Evolutionary conservation across 2,329 filamentous ascomycete genomes (phyloP).

Genomic region (Pyrenochaeta sp.): DNA sequence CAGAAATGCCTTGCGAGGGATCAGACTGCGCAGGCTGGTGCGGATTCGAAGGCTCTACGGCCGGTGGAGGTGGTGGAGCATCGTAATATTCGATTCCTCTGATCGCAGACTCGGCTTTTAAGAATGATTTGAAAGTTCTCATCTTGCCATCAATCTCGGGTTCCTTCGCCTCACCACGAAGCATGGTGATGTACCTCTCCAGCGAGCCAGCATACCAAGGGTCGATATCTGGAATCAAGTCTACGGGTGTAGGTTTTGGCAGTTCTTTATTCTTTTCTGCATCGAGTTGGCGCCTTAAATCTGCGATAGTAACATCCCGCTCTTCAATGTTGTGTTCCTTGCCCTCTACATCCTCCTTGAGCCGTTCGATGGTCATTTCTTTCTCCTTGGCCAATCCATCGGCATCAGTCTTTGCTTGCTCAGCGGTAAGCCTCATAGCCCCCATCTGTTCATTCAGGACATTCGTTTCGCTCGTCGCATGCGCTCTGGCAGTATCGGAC

Average conservation of each 20-base stretch:
- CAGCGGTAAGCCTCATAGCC: conserved; percentile 22
- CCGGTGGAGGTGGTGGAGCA: conserved; percentile 25
- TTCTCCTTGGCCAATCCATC: conserved; percentile 39
- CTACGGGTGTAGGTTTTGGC: conserved; percentile 35
- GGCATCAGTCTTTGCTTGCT: conserved; percentile 29
- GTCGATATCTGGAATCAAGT: conserved; percentile 62
- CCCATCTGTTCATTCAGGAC: conserved; percentile 31
- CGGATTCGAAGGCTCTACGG: conserved; percentile 3
- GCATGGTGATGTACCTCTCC: conserved; percentile 63
- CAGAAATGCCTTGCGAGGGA: conserved; percentile 8
- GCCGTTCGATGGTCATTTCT: conserved; percentile 36
- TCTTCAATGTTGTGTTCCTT: conserved; percentile 45
- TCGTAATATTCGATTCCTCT: conserved; percentile 56
- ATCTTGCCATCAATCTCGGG: conserved; percentile 61
- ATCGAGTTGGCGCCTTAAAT: conserved; percentile 34
- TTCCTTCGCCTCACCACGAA: conserved; percentile 59
- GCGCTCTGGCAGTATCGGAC: conserved; percentile 21
- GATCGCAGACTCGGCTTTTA: conserved; percentile 42
- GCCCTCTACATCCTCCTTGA: conserved; percentile 46
- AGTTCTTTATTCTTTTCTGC: conserved; percentile 34
- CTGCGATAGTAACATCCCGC: conserved; percentile 30
- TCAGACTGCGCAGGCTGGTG: conserved; percentile 6
- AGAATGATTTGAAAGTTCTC: conserved; percentile 62
- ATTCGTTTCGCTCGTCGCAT: conserved; percentile 26
- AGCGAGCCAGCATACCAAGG: conserved; percentile 66